Evolutionary conservation across 2,329 filamentous ascomycete species (phyloP), one percentile per base, ranked within the genome.

Genomic region (Coniochaeta sp.): DNA sequence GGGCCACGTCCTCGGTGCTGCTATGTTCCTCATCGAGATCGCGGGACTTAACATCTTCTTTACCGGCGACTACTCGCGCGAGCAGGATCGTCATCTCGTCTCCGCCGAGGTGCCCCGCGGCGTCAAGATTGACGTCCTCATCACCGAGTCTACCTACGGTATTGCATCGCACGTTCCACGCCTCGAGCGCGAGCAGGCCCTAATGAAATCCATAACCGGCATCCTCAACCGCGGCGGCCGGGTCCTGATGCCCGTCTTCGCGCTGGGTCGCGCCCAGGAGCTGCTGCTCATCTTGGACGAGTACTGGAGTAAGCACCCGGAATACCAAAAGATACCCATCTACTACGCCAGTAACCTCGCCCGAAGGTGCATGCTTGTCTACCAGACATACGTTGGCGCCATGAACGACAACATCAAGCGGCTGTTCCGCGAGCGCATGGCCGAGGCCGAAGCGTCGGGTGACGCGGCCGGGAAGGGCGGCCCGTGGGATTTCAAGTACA

Each of bases 401-500:
- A 99, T 99, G 95, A 99, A 99, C 72, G 93, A 98, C 70, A 98
- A 97, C 69, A 98, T 99, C 79, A 97, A 96, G 73, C 86, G 91
- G 12, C 83, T 96, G n/a, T 97, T 97, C 75, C 84, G 89, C 59
- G 92, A 96, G 73, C 87, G 91, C 56, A 96, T 96, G 86, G 91
- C 91, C 4, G 91, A 96, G 72, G 90, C 91, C 11, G 91, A 96
- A 72, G 88, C 89, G 0, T 87, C 86, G 36, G 90, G 90, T 9
- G 89, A 92, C 65, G 83, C 82, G 2, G 83, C 83, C 7, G 86
- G 85, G 8, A 93, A 90, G 69, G 93, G 90, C 38, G 90, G 90
- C 0, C 95, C 95, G 0, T 99, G 95, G 93, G 95, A 99, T 68
- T 98, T 99, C 76, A 91, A 91, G 66, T 96, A 89, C 70, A 93